phyloP scores from a whole-genome alignment of 2,329 filamentous ascomycete species.

The Monosporascus sp. region DNA sequence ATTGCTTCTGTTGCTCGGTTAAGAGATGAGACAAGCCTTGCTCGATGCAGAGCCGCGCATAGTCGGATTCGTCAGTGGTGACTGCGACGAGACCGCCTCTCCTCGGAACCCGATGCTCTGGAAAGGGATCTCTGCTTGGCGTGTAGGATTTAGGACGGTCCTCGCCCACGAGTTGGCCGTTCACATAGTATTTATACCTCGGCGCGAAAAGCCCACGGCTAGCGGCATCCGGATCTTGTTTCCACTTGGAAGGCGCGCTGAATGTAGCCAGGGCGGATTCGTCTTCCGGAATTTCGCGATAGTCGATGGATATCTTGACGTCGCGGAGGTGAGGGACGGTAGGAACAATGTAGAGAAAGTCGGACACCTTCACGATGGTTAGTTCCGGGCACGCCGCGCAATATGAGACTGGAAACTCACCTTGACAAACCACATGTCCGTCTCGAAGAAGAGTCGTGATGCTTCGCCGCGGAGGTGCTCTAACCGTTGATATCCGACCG shows the following conservation, averaged over 20 bases:
- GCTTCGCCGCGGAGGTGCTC: conserved; percentile 45
- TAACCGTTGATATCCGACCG: conserved; percentile 37
- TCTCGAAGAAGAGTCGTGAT: conserved; percentile 48
- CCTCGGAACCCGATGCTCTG: conserved; percentile 50
- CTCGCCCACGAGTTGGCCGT: conserved; percentile 50
- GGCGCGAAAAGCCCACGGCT: conserved; percentile 51
- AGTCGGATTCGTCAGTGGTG: conserved; percentile 52
- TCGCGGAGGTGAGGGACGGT: conserved; percentile 53
- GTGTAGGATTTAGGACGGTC: conserved; percentile 40
- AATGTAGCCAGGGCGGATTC: conserved; percentile 40
- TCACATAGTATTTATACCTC: conserved; percentile 52
- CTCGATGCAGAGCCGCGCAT: conserved; percentile 47
- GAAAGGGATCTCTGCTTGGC: conserved; percentile 49
- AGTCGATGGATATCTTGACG: conserved; percentile 51
- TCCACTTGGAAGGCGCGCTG: conserved; percentile 49
- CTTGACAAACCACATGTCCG: conserved; percentile 64
- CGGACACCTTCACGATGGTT: conserved; percentile 44
- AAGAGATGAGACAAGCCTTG: conserved; percentile 54
- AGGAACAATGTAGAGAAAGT: conserved; percentile 55
- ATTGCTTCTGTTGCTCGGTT: conserved; percentile 37
- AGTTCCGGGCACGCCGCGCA: background rate
- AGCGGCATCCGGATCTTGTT: conserved; percentile 49
- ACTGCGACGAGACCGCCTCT: conserved; percentile 47
- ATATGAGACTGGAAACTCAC: conserved; percentile 30
- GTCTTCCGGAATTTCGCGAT: conserved; percentile 52